Evolutionary conservation across 2,329 filamentous ascomycete species (phyloP).

Genomic region (Dryadomyces sulphureus): DNA sequence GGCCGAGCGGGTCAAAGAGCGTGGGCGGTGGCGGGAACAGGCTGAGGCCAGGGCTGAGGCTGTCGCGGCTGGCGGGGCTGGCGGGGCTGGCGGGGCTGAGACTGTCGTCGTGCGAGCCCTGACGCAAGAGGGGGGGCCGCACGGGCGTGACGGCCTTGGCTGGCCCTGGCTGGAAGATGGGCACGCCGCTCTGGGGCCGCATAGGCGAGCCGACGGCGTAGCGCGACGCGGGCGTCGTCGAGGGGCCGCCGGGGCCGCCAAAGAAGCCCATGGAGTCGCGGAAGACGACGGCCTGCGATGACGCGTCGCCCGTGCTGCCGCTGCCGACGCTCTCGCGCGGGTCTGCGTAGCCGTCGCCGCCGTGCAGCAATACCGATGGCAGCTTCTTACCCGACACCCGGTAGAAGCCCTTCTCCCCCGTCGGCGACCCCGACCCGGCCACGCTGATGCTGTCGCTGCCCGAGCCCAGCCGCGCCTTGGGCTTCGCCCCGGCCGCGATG

Average conservation of each 20-base stretch:
- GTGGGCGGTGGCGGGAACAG: too few relatives aligned
- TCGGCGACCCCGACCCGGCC: not conserved
- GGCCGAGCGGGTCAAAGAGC: constrained; percentile 9
- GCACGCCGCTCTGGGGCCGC: constrained; percentile 44
- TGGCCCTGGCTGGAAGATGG: constrained; percentile 50
- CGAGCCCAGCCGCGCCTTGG: not conserved
- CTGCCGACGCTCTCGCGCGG: constrained; percentile 14
- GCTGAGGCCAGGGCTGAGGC: too few relatives aligned
- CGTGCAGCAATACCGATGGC: constrained; percentile 44
- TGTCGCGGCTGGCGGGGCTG: too few relatives aligned
- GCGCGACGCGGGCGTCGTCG: constrained; percentile 14
- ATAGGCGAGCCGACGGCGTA: constrained; percentile 42
- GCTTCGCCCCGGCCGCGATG: constrained; percentile 16
- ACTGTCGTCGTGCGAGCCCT: constrained; percentile 23
- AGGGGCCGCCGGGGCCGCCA: constrained; percentile 15
- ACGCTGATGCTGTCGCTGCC: constrained; percentile 12
- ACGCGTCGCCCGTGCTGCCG: constrained; percentile 1
- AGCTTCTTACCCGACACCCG: constrained; percentile 51
- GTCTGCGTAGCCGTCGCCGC: constrained; percentile 43
- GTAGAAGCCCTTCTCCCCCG: constrained; percentile 46
- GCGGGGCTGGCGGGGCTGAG: too few relatives aligned
- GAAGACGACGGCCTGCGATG: constrained; percentile 5
- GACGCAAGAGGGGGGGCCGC: constrained; percentile 39
- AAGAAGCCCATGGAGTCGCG: constrained; percentile 17
- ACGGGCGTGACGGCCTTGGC: constrained; percentile 23